phyloP scores from a whole-genome alignment of 2,329 filamentous ascomycete species.

The Periconia macrospinosa region DNA sequence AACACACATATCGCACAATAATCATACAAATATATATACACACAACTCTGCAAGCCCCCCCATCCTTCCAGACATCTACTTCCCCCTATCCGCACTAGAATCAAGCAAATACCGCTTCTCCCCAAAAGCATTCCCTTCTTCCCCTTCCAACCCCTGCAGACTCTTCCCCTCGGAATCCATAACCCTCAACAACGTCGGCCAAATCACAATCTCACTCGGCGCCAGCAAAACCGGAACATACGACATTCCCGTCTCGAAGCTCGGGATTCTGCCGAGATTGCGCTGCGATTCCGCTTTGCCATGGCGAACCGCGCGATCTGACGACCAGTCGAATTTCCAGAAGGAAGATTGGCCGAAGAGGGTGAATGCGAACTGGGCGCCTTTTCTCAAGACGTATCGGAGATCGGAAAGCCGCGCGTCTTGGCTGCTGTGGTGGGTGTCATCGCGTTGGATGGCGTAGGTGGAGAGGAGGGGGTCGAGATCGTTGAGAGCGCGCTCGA shows the following conservation, averaged over 20 bases:
- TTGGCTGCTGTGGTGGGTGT: neutral
- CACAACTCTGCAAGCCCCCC: too few species aligned
- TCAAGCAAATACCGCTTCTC: conserved; percentile 11
- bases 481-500: conserved; percentile 17
- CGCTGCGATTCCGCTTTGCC: conserved; percentile 4
- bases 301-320: conserved; percentile 4
- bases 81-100: neutral
- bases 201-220: conserved; percentile 10
- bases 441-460: conserved; percentile 7
- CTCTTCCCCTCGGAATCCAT: conserved; percentile 10
- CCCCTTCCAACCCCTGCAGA: neutral
- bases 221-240: neutral
- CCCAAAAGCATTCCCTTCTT: conserved; percentile 3
- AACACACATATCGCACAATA: too few species aligned
- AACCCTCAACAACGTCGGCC: conserved; percentile 9
- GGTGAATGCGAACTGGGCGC: conserved; percentile 14
- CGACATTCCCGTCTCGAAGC: neutral
- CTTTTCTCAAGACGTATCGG: conserved; percentile 8
- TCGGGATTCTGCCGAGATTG: neutral
- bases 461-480: conserved; percentile 12
- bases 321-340: conserved; percentile 17
- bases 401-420: conserved; percentile 9
- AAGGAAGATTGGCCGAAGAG: conserved; percentile 16
- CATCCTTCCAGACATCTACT: neutral
- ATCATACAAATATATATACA: too few species aligned